Evolutionary conservation across 2,329 filamentous ascomycete species (phyloP).

Genomic region (Neurospora crassa): DNA sequence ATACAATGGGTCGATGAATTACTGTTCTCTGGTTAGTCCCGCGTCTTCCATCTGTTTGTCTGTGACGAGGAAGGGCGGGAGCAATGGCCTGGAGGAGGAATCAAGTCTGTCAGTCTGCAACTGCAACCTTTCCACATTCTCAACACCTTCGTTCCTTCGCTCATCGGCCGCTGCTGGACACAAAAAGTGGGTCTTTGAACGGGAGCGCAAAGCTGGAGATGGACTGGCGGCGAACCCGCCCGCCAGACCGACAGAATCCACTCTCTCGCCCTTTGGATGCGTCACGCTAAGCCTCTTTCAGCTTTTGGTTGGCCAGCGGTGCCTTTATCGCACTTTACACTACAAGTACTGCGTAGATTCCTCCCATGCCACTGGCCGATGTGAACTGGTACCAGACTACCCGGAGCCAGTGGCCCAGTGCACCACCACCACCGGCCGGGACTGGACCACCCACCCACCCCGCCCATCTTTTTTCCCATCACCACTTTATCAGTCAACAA

Average conservation of each 20-base stretch:
- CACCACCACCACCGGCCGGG: background rate
- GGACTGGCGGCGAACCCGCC: background rate
- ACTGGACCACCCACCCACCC: background rate
- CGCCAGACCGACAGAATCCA: background rate
- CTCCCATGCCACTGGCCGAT: background rate
- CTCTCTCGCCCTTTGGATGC: conserved; percentile 1
- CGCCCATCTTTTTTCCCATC: background rate
- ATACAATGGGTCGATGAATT: background rate
- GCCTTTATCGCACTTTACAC: background rate
- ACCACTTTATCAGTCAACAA: background rate
- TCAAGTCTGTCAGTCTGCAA: too few relatives aligned
- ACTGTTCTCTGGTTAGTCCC: background rate
- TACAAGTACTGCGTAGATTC: too few relatives aligned
- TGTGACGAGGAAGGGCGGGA: background rate
- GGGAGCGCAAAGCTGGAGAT: background rate
- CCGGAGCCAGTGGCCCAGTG: background rate
- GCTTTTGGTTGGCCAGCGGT: background rate
- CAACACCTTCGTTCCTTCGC: background rate
- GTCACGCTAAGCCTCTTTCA: conserved; percentile 7
- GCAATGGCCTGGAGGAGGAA: background rate
- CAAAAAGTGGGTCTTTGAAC: background rate
- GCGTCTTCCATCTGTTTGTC: background rate
- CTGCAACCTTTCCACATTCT: background rate
- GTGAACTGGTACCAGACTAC: too few relatives aligned
- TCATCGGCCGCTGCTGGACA: background rate